Evolutionary conservation across 257 asterid species (phyloP).

Genomic region (Anisodus acutangulus): DNA sequence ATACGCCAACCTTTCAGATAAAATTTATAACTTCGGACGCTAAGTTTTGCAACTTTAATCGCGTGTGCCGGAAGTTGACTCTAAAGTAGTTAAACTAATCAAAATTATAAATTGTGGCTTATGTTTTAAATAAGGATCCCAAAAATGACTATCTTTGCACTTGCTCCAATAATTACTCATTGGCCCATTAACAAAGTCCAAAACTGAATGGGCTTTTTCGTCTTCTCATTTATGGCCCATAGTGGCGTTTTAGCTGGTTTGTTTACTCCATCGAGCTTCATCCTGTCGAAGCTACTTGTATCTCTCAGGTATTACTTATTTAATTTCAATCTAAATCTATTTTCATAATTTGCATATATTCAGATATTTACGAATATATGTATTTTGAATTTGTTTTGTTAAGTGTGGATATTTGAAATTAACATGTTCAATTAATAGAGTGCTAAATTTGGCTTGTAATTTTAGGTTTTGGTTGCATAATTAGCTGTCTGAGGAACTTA

Average conservation of each 20-base stretch:
- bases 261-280: background rate
- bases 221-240: background rate
- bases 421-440: too few relatives aligned
- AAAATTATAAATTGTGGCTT: background rate
- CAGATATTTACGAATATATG: background rate
- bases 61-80: background rate
- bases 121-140: background rate
- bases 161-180: background rate
- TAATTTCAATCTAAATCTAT: background rate
- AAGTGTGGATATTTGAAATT: background rate
- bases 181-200: background rate
- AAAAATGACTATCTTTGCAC: background rate
- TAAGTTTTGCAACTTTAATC: background rate
- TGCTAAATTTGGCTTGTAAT: too few relatives aligned
- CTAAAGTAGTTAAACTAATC: background rate
- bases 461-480: too few relatives aligned
- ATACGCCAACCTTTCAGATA: too few relatives aligned
- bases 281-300: conserved; percentile 2
- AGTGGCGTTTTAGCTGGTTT: background rate
- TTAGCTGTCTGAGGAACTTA: too few relatives aligned
- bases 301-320: background rate
- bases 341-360: background rate
- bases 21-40: background rate
- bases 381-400: too few relatives aligned
- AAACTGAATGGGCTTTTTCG: too few relatives aligned